Percentiles rank a stretch among this genome's conserved stretches.
Conservation (phyloP, 768 basidiomycete genomes). For the Suillus discolor region DNA sequence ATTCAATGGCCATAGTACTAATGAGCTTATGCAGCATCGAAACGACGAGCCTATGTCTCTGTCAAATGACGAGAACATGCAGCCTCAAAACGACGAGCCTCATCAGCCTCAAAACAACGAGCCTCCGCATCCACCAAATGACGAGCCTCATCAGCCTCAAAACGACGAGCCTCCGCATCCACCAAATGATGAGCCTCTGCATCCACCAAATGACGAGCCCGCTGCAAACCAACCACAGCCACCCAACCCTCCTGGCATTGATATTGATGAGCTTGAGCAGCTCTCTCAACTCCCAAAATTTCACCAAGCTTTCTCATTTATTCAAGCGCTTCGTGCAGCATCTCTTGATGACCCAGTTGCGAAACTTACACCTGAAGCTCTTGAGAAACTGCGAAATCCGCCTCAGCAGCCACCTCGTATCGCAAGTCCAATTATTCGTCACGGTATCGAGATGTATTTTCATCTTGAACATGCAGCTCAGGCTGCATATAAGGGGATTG, state of each 20-base stretch:
- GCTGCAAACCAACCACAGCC: neutral
- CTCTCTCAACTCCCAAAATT: neutral
- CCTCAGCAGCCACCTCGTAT: slow-evolving; percentile 14
- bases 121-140: no score
- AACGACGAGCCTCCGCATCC: no score
- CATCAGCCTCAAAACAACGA: no score
- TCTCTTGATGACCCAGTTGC: slow-evolving; percentile 13
- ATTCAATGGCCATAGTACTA: no score
- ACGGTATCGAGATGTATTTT: slow-evolving; percentile 10
- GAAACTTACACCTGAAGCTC: slow-evolving; percentile 17
- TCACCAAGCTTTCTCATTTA: slow-evolving; percentile 8
- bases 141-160: neutral
- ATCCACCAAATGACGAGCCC: no score
- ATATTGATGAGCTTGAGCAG: neutral
- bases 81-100: no score
- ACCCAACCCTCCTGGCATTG: neutral
- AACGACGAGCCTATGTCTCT: no score
- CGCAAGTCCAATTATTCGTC: slow-evolving; percentile 16
- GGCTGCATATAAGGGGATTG: neutral
- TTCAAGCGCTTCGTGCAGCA: slow-evolving; percentile 15
- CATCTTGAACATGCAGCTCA: slow-evolving; percentile 2
- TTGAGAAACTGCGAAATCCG: slow-evolving; percentile 33
- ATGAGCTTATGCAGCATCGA: no score
- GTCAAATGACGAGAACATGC: no score
- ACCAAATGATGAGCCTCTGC: no score